Percentiles rank a stretch among this genome's conserved stretches.
phyloP scores from a whole-genome alignment of 768 basidiomycete genomes.

The Leccinum pellstonianum region DNA sequence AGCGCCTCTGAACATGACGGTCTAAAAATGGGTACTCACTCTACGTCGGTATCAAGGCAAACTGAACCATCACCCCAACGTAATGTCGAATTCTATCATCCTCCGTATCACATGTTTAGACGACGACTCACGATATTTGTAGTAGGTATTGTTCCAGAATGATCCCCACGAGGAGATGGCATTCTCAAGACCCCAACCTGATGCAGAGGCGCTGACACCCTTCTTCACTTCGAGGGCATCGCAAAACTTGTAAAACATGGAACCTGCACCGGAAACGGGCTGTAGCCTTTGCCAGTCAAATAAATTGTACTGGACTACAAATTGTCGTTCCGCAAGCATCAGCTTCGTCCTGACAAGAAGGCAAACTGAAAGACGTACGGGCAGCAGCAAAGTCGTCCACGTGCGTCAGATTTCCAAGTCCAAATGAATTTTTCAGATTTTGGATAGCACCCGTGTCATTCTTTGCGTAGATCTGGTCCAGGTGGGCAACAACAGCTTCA shows the following conservation, averaged over 20 bases:
- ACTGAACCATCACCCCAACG: conserved; percentile 36
- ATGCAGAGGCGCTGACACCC: conserved; percentile 41
- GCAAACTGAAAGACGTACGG: conserved; percentile 29
- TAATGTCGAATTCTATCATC: not conserved
- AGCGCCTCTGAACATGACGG: conserved; percentile 13
- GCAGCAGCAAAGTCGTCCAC: conserved; percentile 67
- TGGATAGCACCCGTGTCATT: conserved; percentile 48
- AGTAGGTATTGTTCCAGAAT: conserved; percentile 54
- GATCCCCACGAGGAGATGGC: conserved; percentile 60
- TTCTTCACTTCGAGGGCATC: conserved; percentile 40
- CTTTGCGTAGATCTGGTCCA: conserved; percentile 55
- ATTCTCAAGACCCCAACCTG: conserved; percentile 62
- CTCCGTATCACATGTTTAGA: not conserved
- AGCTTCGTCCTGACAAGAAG: no score
- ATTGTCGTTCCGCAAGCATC: conserved; percentile 26
- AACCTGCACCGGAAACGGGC: conserved; percentile 44
- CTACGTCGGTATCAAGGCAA: conserved; percentile 45
- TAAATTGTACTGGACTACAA: conserved; percentile 46
- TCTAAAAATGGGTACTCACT: conserved; percentile 40
- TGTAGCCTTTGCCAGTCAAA: conserved; percentile 71
- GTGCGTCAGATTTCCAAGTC: conserved; percentile 55
- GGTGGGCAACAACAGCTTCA: conserved; percentile 56
- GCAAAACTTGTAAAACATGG: conserved; percentile 39
- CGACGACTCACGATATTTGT: conserved; percentile 40
- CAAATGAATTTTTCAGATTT: conserved; percentile 55